Percentiles rank a stretch among this genome's conserved stretches.
phyloP scores from a whole-genome alignment of 139 green algal species.

The Tetradesmus lagerheimii region DNA sequence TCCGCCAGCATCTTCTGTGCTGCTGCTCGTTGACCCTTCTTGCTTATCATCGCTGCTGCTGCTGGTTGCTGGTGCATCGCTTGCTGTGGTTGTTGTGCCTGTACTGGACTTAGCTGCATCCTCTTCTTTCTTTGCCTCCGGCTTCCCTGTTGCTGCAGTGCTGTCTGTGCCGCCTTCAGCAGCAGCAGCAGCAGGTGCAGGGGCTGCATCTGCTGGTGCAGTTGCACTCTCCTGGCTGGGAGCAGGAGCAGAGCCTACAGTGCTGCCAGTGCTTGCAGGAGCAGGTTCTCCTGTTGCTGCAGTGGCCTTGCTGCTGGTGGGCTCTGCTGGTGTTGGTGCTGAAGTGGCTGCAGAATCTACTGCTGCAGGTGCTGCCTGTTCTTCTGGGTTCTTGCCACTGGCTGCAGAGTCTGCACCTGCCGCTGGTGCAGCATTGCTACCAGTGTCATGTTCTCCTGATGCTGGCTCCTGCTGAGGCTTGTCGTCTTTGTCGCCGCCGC shows the following conservation, averaged over 20 bases:
- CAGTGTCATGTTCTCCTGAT: background rate
- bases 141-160: background rate
- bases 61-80: background rate
- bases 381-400: background rate
- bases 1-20: background rate
- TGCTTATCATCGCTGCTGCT: background rate
- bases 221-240: background rate
- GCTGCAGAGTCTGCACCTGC: background rate
- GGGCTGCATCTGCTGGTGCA: background rate
- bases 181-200: background rate
- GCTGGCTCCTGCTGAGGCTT: background rate
- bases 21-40: background rate
- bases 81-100: background rate
- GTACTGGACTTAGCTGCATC: too few species aligned
- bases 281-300: background rate
- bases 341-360: background rate
- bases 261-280: background rate
- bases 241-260: background rate
- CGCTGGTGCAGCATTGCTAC: background rate
- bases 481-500: background rate
- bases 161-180: background rate
- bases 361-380: background rate
- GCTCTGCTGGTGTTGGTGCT: slow-evolving; percentile 13
- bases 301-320: too few species aligned
- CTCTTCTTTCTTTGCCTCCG: too few species aligned